Evolutionary conservation across 192 early-diverging fungal genomes (phyloP).

Genomic region (Podila epigama): DNA sequence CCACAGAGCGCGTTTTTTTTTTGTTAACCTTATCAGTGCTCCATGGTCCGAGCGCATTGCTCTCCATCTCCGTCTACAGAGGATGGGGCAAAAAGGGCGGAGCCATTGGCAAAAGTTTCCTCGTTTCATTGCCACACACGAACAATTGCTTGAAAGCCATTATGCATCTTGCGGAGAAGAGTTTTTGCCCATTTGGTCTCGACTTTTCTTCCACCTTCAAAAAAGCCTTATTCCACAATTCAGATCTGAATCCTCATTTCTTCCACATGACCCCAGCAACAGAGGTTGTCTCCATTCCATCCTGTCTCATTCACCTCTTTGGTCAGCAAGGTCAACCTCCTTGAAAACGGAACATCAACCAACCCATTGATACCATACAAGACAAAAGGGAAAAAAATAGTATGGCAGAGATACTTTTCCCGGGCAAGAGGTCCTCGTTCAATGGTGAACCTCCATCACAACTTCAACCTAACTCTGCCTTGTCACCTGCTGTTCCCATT

Average conservation of each 20-base stretch:
- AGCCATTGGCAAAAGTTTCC: too few relatives aligned
- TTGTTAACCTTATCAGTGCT: too few relatives aligned
- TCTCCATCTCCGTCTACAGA: too few relatives aligned
- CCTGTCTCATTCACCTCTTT: too few relatives aligned
- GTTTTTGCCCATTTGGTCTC: too few relatives aligned
- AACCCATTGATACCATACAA: neutral
- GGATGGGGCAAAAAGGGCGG: too few relatives aligned
- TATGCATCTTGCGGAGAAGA: too few relatives aligned
- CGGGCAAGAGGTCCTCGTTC: slow-evolving; percentile 15
- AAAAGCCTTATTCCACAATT: neutral
- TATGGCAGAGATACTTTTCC: slow-evolving; percentile 17
- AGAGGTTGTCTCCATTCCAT: slow-evolving; percentile 2
- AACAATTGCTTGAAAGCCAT: too few relatives aligned
- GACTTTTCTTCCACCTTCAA: neutral
- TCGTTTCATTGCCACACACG: too few relatives aligned
- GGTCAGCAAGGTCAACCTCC: neutral
- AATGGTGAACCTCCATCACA: neutral
- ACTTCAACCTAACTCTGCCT: neutral
- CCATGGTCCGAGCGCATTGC: too few relatives aligned
- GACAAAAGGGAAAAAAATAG: too few relatives aligned
- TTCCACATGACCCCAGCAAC: neutral
- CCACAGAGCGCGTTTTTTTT: too few relatives aligned
- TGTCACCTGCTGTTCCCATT: neutral
- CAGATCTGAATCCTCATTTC: neutral
- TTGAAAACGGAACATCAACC: neutral